phyloP scores from a whole-genome alignment of 1,284 basidiomycete species.

The Cutaneotrichosporon daszewskae region DNA sequence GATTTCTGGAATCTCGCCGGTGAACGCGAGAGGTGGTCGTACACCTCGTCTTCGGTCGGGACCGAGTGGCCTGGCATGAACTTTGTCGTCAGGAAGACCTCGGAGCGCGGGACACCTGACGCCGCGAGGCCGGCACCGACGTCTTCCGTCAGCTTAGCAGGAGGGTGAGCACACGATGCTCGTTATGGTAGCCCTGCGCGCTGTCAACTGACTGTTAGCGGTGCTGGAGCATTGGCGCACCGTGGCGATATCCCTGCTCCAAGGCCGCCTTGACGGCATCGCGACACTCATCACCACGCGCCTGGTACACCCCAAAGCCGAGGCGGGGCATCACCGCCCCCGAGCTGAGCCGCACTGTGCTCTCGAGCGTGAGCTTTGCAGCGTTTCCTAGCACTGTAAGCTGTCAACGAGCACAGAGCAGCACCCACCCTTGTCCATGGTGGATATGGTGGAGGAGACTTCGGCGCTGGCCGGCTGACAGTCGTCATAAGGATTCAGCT shows the following conservation, averaged over 20 bases:
- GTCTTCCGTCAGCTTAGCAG: conserved; percentile 15
- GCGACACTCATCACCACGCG: conserved; percentile 53
- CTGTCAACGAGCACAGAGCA: neutral
- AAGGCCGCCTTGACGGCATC: conserved; percentile 63
- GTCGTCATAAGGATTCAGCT: too few relatives aligned
- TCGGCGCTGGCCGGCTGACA: too few relatives aligned
- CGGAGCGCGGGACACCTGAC: conserved; percentile 30
- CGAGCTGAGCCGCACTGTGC: conserved; percentile 35
- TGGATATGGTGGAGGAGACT: neutral
- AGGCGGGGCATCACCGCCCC: conserved; percentile 60
- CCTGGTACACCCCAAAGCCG: conserved; percentile 78
- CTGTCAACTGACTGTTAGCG: conserved; percentile 30
- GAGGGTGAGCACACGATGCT: conserved; percentile 60
- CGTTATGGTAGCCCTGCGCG: conserved; percentile 69
- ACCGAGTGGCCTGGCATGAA: conserved; percentile 55
- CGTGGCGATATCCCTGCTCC: conserved; percentile 61
- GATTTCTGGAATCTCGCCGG: conserved; percentile 29
- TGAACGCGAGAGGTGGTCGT: conserved; percentile 16
- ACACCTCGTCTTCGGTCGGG: conserved; percentile 45
- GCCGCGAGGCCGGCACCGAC: conserved; percentile 25
- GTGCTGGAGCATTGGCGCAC: conserved; percentile 41
- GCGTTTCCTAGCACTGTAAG: neutral
- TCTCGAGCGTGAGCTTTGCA: conserved; percentile 22
- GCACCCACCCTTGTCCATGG: conserved; percentile 5
- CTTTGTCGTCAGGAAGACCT: conserved; percentile 56